Base-by-base conservation (phyloP, 345 rosid species). In the Cochlearia excelsa region DNA sequence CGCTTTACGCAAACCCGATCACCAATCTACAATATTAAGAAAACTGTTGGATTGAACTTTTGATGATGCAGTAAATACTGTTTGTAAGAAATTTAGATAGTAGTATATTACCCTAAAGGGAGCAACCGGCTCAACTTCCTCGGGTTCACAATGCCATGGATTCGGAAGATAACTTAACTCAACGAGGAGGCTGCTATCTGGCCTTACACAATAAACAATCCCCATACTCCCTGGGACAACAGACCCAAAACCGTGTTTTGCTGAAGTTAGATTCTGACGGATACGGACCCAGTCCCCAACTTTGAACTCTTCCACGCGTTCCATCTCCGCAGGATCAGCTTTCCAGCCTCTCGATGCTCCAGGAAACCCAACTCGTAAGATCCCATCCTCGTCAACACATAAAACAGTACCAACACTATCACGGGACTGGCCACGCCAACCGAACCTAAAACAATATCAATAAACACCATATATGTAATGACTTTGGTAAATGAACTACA, bases 301-400 rank as follows among this genome's bases (percentile, higher is more conserved):
- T 80, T 89, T 93, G 78, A 89, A 93, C 67, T 93, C 99, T 78
- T 93, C 99, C 73, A 93, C 97, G 54, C 99, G 85, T 74, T 93
- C 95, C 97, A 93, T 87, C 75, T 93, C 99, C 2, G 97, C 92
- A 68, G 99, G 99, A 76, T 93, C 99, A 69, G 97, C 99, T 79
- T 93, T 90, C 99, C 99, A 93, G 64, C 99, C 99, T 67, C 97
- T 77, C 60, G 99, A 93, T 70, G 99, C 99, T 80, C 99, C 99
- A 54, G 91, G 97, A 81, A 89, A 93, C 55, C 99, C 99, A 78
- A 93, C 95, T 51, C 99, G 91, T 69, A 93, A 70, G 71, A 93
- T 87, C n/a, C 99, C 99, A 75, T 93, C 99, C 61, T 93, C 99
- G 71, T 89, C 99, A 67, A 93, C 95, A 65, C 97, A 89, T 61